Evolutionary conservation across 2,329 filamentous ascomycete genomes (phyloP), one percentile per base, ranked within the genome.

Genomic region (Xylariaceae sp.): DNA sequence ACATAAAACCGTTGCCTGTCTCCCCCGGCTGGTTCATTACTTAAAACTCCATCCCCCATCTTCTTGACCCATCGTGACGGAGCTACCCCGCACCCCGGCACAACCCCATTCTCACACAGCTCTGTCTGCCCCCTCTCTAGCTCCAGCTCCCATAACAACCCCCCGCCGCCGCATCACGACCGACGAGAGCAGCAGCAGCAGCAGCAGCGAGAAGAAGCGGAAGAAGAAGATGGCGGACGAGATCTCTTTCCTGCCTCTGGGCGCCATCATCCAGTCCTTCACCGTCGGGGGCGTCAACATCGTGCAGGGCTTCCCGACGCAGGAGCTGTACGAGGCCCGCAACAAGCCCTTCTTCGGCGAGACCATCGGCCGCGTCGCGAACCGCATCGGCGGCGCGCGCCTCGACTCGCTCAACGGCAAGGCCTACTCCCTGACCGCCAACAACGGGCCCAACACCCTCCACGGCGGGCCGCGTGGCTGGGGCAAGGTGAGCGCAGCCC

Each of bases 291-390:
- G 77, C 43, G 66, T 75, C 55, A 92, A 95, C 65, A 92, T 98
- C 45, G 89, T 95, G 15, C 83, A 92, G 47, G 80, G 81, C 33
- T 95, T 95, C 64, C 75, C 83, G 13, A 78, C 72, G 11, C 74
- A 83, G 33, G 76, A 83, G 28, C 75, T 80, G 40, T 95, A 95
- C 64, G 72, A 72, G 44, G 63, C 75, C 47, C 66, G 89, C 67
- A 90, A 92, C 63, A 65, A 61, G 9, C 79, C 85, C 2, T 89
- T 79, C 67, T 96, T 94, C 55, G 90, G 92, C 44, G 89, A 90
- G 58, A 96, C 87, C 28, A 94, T 96, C 56, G 92, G 92, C 35
- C 84, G 78, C 34, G 67, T 80, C 14, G 77, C 88, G 40, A 96
- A 96, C 65, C 81, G 90, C 37, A 77, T 94, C 55, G 74, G 76